A percentile compares a stretch with the other conserved stretches of the same genome.
Evolutionary conservation across 139 green algal genomes (phyloP).

Genomic region (Micractinium conductrix): DNA sequence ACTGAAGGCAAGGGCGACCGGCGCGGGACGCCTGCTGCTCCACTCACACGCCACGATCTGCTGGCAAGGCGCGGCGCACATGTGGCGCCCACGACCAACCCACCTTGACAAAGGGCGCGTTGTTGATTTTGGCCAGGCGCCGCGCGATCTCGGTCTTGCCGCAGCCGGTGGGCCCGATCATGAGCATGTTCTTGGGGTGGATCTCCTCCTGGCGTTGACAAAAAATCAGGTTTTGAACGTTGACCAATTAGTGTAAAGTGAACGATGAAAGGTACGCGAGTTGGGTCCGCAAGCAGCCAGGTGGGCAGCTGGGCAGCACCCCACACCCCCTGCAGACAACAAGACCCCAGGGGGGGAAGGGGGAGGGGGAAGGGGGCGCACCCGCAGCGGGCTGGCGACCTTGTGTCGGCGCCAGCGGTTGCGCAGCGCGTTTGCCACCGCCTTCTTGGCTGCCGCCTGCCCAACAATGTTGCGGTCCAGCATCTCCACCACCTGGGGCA

Average conservation of each 20-base stretch:
- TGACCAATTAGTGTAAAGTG: no score
- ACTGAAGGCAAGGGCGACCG: no score
- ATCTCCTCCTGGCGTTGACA: constrained; percentile 94
- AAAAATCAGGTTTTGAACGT: no score
- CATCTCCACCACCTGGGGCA: constrained; percentile 73
- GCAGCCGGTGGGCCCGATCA: constrained; percentile 93
- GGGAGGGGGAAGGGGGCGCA: background rate
- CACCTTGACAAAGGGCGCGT: constrained; percentile 97
- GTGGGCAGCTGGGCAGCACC: no score
- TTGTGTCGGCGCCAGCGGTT: constrained; percentile 92
- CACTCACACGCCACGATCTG: no score
- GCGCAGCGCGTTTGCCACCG: constrained; percentile 93
- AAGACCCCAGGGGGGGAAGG: background rate
- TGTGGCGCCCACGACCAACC: no score
- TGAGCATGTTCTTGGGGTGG: constrained; percentile 97
- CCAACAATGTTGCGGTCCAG: constrained; percentile 93
- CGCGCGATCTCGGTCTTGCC: constrained; percentile 98
- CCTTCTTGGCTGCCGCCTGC: constrained; percentile 87
- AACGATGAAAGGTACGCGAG: no score
- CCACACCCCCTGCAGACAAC: background rate
- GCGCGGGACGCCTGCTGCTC: no score
- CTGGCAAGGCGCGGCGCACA: no score
- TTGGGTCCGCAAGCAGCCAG: no score
- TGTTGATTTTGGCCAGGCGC: constrained; percentile 91
- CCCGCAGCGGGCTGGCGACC: constrained; percentile 63